Base-by-base conservation (phyloP, 768 basidiomycete genomes). In the Amanita muscaria region DNA sequence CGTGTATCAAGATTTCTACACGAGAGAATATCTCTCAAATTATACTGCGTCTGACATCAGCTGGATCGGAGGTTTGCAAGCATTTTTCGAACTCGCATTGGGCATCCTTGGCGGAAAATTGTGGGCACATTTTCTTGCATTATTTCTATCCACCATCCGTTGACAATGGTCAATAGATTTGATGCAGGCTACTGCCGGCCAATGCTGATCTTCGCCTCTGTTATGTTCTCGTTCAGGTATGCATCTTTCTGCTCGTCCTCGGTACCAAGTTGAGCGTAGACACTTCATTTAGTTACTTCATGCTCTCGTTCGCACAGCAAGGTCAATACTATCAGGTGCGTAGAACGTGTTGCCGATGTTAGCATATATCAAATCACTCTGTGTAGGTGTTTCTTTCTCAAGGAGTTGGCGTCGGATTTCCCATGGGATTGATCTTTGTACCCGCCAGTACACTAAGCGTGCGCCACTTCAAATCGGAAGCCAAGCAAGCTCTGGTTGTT, bases 401-500 rank as follows among this genome's bases (percentile, higher is more conserved):
- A n/a, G 73, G 67, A 15, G 46, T 76, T 5, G 72, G 69, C 1
- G 60, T 68, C 32, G 74, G 74, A 1, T 52, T 74, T 5, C 67
- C 66, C 11, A 56, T 61, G 4, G 75, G 73, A 1, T 42, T 73
- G 15, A 53, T 69, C 14, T 72, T 66, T 46, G 53, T 71, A 6
- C 75, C 75, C 2, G 61, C 62, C n/a, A 49, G 74, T 42, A 63
- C 66, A 1, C 59, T 76, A 24, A 48, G 71, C 23, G 64, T 68
- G 3, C 73, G 74, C 36, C 65, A 72, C 50, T 79, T 75, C 57
- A 56, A 58, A 34, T 61, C 64, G 4, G n/a, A n/a, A n/a, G n/a
- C n/a, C n/a, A n/a, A n/a, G n/a, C 66, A 68, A n/a, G 64, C 67
- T 8, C 54, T 72, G 21, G 74, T 71, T 0, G 73, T 74, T 59